Percentiles rank a stretch among this genome's conserved stretches.
Evolutionary conservation across 1,284 basidiomycete genomes (phyloP).

Genomic region (Dichomitus squalens): DNA sequence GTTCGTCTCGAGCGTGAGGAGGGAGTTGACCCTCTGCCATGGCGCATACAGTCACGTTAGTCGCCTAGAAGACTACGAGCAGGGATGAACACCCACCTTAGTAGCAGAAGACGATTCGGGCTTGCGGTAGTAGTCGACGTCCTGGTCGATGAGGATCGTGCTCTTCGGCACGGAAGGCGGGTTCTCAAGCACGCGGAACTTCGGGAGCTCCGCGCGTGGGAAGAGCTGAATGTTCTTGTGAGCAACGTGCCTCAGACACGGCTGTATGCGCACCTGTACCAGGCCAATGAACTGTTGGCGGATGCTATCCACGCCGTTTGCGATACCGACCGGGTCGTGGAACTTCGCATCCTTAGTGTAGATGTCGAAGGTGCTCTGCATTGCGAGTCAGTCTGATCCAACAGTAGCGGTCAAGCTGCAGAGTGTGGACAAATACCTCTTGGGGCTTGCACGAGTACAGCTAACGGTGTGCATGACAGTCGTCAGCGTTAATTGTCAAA

Average conservation of each 20-base stretch:
- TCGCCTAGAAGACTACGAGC: neutral
- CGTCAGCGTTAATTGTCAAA: neutral
- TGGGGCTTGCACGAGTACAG: conserved; percentile 48
- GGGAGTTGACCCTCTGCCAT: conserved; percentile 44
- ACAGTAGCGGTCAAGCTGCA: no score
- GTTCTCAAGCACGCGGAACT: conserved; percentile 47
- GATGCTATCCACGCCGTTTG: conserved; percentile 44
- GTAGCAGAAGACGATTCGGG: conserved; percentile 41
- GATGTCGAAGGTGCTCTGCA: conserved; percentile 47
- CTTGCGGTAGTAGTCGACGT: conserved; percentile 50
- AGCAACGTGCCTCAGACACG: neutral
- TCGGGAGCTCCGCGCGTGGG: conserved; percentile 44
- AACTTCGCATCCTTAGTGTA: conserved; percentile 48
- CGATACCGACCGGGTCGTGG: conserved; percentile 53
- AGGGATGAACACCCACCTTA: conserved; percentile 36
- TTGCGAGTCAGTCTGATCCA: neutral
- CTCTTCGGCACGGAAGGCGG: conserved; percentile 40
- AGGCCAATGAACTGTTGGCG: conserved; percentile 50
- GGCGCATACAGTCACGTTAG: neutral
- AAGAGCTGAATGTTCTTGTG: conserved; percentile 41
- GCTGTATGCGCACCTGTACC: conserved; percentile 38
- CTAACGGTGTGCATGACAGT: conserved; percentile 27
- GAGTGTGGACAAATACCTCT: conserved; percentile 30
- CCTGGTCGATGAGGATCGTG: conserved; percentile 50
- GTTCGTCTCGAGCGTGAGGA: conserved; percentile 47